Evolutionary conservation across 768 basidiomycete species (phyloP).

Genomic region (Austroboletus festivus): DNA sequence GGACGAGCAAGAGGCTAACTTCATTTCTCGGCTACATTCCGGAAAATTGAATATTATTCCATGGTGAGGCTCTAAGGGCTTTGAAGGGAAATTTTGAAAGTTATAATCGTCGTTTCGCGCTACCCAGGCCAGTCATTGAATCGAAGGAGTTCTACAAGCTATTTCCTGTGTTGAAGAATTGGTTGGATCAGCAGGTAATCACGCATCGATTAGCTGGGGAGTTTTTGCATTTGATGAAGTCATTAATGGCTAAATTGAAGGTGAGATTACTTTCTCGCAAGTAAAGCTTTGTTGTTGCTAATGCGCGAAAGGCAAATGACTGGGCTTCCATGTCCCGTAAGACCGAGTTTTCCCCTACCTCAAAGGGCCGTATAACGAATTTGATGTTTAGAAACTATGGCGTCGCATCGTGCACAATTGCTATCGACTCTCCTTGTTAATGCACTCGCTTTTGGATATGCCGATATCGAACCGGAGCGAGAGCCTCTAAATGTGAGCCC

Average conservation of each 20-base stretch:
- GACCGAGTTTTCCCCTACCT: conserved; percentile 6
- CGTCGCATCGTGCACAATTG: conserved; percentile 44
- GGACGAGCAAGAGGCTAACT: conserved; percentile 58
- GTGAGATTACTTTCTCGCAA: conserved; percentile 23
- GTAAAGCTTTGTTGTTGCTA: neutral
- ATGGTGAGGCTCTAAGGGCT: conserved; percentile 35
- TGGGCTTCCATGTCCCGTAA: conserved; percentile 63
- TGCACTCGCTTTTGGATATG: conserved; percentile 47
- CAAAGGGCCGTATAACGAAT: neutral
- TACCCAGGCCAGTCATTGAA: conserved; percentile 49
- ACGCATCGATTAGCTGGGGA: conserved; percentile 48
- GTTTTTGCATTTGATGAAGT: conserved; percentile 54
- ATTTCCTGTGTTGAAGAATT: conserved; percentile 43
- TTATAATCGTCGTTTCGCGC: neutral
- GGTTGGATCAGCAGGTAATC: conserved; percentile 43
- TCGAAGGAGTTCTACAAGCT: conserved; percentile 54
- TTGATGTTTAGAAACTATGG: conserved; percentile 40
- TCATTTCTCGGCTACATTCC: conserved; percentile 57
- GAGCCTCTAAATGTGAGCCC: conserved; percentile 49
- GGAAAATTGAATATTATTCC: conserved; percentile 57
- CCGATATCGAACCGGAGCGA: conserved; percentile 42
- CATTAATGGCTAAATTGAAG: conserved; percentile 65
- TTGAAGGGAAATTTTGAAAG: neutral
- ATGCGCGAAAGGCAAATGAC: conserved; percentile 50
- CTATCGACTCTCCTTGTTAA: conserved; percentile 41